phyloP scores from a whole-genome alignment of 148 eudicot genomes.

The Arbutus unedo region DNA sequence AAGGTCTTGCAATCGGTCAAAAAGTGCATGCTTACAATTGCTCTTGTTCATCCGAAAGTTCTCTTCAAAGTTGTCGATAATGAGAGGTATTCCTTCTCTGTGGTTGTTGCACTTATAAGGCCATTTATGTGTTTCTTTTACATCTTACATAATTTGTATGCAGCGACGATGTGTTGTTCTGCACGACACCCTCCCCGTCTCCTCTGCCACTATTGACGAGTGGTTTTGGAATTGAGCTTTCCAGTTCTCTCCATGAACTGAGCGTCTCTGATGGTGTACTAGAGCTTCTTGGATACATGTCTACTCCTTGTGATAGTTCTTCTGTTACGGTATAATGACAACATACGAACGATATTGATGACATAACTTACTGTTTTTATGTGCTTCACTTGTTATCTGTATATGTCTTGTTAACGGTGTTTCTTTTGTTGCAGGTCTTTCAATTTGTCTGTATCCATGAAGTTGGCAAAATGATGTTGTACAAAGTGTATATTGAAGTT shows the following conservation, averaged over 20 bases:
- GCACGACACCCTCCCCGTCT: conserved; percentile 55
- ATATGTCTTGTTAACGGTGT: conserved; percentile 10
- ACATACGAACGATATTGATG: conserved; percentile 12
- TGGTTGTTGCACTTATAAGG: conserved; percentile 3
- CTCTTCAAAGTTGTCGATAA: conserved; percentile 65
- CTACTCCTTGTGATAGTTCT: conserved; percentile 50
- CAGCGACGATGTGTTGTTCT: conserved; percentile 74
- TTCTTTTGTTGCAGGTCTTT: conserved; percentile 60
- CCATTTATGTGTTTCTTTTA: conserved; percentile 3
- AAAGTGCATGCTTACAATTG: conserved; percentile 58
- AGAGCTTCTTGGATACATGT: conserved; percentile 71
- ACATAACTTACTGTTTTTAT: conserved; percentile 1
- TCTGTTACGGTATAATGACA: conserved; percentile 46
- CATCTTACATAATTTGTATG: conserved; percentile 25
- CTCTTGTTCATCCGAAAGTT: conserved; percentile 65
- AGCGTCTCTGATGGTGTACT: conserved; percentile 54
- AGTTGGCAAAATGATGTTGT: conserved; percentile 13
- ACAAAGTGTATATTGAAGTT: neutral
- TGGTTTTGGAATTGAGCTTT: conserved; percentile 57
- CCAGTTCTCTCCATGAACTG: conserved; percentile 48
- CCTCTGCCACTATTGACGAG: conserved; percentile 56
- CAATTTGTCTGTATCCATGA: conserved; percentile 90
- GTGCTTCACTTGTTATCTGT: conserved; percentile 16
- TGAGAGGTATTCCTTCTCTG: conserved; percentile 54
- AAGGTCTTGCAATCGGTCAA: conserved; percentile 71